Percentiles rank a stretch among this genome's conserved stretches.
Conservation (phyloP, 371 early-diverging fungal genomes). For the Gilbertella persicaria region DNA sequence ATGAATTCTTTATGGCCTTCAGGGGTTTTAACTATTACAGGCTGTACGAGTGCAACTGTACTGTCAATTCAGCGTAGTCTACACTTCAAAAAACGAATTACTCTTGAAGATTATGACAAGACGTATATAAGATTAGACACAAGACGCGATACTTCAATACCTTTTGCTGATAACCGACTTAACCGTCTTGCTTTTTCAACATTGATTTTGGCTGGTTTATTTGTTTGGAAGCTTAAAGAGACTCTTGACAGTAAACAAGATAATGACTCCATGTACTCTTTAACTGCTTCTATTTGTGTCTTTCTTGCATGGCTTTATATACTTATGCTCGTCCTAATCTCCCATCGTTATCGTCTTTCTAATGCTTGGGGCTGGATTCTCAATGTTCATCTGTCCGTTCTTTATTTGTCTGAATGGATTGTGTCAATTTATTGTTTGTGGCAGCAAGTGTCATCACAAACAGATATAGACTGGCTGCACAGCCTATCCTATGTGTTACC, state of each 20-base stretch:
- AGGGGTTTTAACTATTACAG: not conserved
- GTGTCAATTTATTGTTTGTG: conserved; percentile 3
- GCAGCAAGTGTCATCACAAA: not conserved
- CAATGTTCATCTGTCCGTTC: conserved; percentile 24
- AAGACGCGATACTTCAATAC: conserved; percentile 7
- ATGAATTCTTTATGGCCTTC: too few species aligned
- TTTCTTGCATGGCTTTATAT: conserved; percentile 24
- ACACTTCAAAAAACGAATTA: conserved; percentile 6
- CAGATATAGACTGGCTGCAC: conserved; percentile 3
- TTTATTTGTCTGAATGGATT: conserved; percentile 4
- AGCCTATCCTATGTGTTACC: not conserved
- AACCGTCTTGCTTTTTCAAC: conserved; percentile 20
- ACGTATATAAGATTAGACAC: conserved; percentile 1
- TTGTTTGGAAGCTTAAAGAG: conserved; percentile 8
- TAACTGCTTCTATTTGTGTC: not conserved
- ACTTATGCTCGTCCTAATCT: conserved; percentile 5
- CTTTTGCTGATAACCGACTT: conserved; percentile 25
- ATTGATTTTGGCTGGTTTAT: not conserved
- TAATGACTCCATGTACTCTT: not conserved
- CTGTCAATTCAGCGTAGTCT: conserved; percentile 18
- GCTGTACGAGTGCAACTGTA: conserved; percentile 15
- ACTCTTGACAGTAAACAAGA: not conserved
- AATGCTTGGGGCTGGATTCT: conserved; percentile 26
- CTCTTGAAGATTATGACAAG: conserved; percentile 2
- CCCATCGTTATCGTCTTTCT: conserved; percentile 21